Evolutionary conservation across 2,329 filamentous ascomycete genomes (phyloP).

Genomic region (Thelonectria blattea): DNA sequence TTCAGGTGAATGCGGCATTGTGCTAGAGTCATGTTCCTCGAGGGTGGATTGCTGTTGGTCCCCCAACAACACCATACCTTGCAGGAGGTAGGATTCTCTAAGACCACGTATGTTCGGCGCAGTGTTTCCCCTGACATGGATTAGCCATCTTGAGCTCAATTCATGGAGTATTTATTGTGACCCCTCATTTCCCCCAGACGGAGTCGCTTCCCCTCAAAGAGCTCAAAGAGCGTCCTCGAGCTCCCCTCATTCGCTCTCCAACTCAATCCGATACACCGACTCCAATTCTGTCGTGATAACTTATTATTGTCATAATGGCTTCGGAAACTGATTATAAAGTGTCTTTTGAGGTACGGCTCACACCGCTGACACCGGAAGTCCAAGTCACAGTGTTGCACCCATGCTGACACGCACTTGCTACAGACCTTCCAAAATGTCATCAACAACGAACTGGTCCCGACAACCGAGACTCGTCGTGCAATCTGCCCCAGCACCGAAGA

Average conservation of each 20-base stretch:
- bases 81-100: not conserved
- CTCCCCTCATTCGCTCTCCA: too few species aligned
- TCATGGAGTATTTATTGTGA: not conserved
- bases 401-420: not conserved
- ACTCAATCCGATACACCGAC: too few species aligned
- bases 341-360: not conserved
- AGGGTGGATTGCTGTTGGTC: constrained; percentile 4
- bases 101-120: not conserved
- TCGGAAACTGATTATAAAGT: constrained; percentile 6
- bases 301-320: not conserved
- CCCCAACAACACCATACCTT: not conserved
- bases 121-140: constrained; percentile 1
- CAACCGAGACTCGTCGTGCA: constrained; percentile 25
- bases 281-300: not conserved
- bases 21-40: not conserved
- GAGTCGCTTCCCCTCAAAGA: not conserved
- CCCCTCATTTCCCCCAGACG: not conserved
- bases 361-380: not conserved
- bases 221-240: not conserved
- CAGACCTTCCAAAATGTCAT: constrained; percentile 42
- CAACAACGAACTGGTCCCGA: constrained; percentile 32
- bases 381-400: not conserved
- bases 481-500: constrained; percentile 43
- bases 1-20: not conserved
- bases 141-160: not conserved